Conservation (phyloP, 352 stramenopile species). For the Globisporangium ultimum region DNA sequence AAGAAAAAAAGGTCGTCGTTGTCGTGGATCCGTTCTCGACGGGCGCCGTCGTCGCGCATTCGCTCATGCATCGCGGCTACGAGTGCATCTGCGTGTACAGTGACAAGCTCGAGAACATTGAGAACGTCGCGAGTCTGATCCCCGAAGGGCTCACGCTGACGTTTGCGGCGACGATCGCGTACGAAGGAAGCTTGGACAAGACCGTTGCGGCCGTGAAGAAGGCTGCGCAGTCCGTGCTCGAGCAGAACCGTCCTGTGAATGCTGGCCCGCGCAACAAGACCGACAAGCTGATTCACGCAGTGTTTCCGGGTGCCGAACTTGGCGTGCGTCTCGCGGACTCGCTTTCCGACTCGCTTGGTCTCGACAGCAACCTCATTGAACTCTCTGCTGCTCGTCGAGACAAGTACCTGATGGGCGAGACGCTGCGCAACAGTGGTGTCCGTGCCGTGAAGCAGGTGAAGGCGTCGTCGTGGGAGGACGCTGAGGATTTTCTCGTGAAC, state of each 20-base stretch:
- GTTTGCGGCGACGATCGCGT: constrained; percentile 78
- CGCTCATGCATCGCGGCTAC: constrained; percentile 87
- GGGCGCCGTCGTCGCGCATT: constrained; percentile 91
- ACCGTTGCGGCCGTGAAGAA: constrained; percentile 49
- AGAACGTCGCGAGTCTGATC: constrained; percentile 73
- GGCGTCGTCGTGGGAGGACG: constrained; percentile 70
- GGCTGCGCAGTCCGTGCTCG: constrained; percentile 28
- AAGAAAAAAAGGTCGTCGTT: constrained; percentile 75
- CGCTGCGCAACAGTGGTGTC: constrained; percentile 69
- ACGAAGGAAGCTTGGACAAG: constrained; percentile 41
- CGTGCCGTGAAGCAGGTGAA: constrained; percentile 90
- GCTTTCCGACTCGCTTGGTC: constrained; percentile 79
- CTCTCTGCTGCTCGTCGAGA: constrained; percentile 65
- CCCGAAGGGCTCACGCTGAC: constrained; percentile 71
- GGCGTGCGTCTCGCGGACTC: constrained; percentile 91
- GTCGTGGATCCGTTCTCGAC: constrained; percentile 96
- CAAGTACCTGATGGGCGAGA: constrained; percentile 90
- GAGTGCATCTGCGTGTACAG: constrained; percentile 89
- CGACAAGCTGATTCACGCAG: constrained; percentile 65
- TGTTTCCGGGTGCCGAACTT: constrained; percentile 91
- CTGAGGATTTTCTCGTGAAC: constrained; percentile 64
- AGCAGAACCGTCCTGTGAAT: constrained; percentile 14
- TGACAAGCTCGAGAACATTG: constrained; percentile 78
- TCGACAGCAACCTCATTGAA: constrained; percentile 82
- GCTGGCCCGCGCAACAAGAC: constrained; percentile 10